Evolutionary conservation across 805 yeast genomes (phyloP).

Genomic region (Candida stauntonica): DNA sequence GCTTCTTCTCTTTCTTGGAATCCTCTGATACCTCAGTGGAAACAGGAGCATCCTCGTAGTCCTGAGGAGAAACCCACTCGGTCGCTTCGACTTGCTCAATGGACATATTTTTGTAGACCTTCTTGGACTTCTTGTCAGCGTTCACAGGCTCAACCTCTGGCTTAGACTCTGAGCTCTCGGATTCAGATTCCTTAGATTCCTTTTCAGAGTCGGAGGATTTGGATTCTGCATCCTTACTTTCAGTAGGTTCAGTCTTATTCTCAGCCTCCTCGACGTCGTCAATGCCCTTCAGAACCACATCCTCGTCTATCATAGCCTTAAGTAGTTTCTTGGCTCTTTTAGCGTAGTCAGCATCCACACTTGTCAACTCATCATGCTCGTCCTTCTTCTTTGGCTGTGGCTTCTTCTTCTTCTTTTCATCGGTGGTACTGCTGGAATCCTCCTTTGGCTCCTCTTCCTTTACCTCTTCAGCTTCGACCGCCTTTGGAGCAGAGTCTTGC

Average conservation of each 20-base stretch:
- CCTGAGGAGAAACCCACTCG: slow-evolving; percentile 25
- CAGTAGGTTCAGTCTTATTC: too few relatives aligned
- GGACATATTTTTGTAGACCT: slow-evolving; percentile 29
- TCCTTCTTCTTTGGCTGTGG: slow-evolving; percentile 10
- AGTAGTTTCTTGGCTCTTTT: slow-evolving; percentile 24
- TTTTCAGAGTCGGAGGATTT: too few relatives aligned
- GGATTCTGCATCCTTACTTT: too few relatives aligned
- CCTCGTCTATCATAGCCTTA: slow-evolving; percentile 20
- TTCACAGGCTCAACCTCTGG: background rate
- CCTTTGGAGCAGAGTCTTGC: slow-evolving; percentile 9
- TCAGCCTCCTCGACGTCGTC: slow-evolving; percentile 19
- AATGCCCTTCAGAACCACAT: slow-evolving; percentile 17
- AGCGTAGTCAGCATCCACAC: slow-evolving; percentile 28
- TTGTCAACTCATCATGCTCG: slow-evolving; percentile 17
- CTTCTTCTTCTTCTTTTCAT: slow-evolving; percentile 5
- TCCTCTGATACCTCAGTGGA: background rate
- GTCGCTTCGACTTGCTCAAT: slow-evolving; percentile 42
- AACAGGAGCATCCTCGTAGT: slow-evolving; percentile 5
- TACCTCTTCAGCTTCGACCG: background rate
- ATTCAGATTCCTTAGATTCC: background rate
- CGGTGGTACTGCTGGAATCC: too few relatives aligned
- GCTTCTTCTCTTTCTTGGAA: slow-evolving; percentile 9
- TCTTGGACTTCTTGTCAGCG: slow-evolving; percentile 6
- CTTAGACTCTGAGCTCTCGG: too few relatives aligned
- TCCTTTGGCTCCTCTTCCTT: slow-evolving; percentile 3